Evolutionary conservation across 1,284 basidiomycete species (phyloP).

Genomic region (Apiotrichum mycotoxinovorans): DNA sequence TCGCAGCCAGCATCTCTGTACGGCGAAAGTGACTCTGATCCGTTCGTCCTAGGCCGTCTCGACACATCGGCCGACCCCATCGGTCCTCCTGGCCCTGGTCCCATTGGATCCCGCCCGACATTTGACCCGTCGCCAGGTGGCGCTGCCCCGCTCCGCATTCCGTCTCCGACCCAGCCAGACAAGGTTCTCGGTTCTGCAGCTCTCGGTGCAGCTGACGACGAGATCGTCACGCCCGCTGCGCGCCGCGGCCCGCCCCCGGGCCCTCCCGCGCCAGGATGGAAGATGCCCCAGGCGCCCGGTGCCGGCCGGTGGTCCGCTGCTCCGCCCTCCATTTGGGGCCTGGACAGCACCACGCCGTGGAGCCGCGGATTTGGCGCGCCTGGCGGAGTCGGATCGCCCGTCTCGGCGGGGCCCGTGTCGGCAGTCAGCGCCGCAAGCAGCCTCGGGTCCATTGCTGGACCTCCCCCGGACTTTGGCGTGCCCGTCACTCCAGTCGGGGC

Average conservation of each 20-base stretch:
- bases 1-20: conserved; percentile 14
- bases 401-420: neutral
- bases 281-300: conserved; percentile 29
- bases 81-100: conserved; percentile 16
- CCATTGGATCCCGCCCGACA: conserved; percentile 13
- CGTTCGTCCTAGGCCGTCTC: conserved; percentile 2
- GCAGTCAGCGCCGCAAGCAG: neutral
- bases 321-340: conserved; percentile 21
- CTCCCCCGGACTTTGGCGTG: too few species aligned
- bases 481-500: too few species aligned
- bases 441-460: too few species aligned
- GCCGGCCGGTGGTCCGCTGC: conserved; percentile 37
- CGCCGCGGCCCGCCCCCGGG: conserved; percentile 22
- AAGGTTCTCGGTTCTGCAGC: conserved; percentile 40
- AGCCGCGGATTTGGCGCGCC: conserved; percentile 1
- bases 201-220: conserved; percentile 37
- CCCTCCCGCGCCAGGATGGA: conserved; percentile 11
- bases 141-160: neutral
- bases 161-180: conserved; percentile 30
- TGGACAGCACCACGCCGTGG: conserved; percentile 4
- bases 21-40: conserved; percentile 11
- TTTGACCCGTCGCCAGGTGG: conserved; percentile 5
- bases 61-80: conserved; percentile 7
- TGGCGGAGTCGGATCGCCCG: neutral
- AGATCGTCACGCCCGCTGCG: conserved; percentile 32